These are phyloP conservation scores for Lyophyllum shimeji DNA, from an alignment of 768 basidiomycete genomes.

Conservation along the genomic window DNA sequence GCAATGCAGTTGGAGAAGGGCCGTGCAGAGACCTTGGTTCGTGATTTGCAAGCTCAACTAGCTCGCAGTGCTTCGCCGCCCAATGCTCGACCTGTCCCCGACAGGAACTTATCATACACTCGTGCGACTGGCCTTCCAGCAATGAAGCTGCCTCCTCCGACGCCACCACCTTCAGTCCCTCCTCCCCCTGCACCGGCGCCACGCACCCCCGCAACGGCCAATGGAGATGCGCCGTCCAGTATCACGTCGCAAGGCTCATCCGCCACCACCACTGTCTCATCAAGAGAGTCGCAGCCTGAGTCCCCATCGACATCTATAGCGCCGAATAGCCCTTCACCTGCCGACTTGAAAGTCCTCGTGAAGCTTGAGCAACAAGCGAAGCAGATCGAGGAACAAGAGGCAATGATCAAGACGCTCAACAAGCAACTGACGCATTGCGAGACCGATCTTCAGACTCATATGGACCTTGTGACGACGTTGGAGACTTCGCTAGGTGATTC, in stretches of 20 bases:
- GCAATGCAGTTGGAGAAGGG: constrained; percentile 68
- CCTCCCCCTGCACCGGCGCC: constrained; percentile 85
- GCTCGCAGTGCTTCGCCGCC: constrained; percentile 61
- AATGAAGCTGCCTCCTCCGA: constrained; percentile 82
- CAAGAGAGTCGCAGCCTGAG: constrained; percentile 71
- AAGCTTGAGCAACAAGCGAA: constrained; percentile 75
- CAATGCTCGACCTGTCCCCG: constrained; percentile 47
- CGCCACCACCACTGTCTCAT: constrained; percentile 51
- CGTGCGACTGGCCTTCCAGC: constrained; percentile 62
- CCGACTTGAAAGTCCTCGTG: constrained; percentile 55
- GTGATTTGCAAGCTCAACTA: constrained; percentile 77
- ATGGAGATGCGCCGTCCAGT: constrained; percentile 53
- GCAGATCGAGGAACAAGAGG: constrained; percentile 80
- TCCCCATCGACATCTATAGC: constrained; percentile 63
- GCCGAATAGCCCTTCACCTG: constrained; percentile 35
- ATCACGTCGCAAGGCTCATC: constrained; percentile 57
- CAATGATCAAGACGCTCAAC: constrained; percentile 91
- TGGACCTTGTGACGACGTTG: constrained; percentile 83
- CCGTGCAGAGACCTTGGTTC: constrained; percentile 65
- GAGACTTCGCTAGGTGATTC: constrained; percentile 88
- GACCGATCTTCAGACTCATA: constrained; percentile 85
- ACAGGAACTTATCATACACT: constrained; percentile 53
- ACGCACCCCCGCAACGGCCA: constrained; percentile 35
- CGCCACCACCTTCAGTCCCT: constrained; percentile 85
- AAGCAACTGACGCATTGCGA: constrained; percentile 95